Base-by-base conservation (phyloP, 164 flowering plant species). In the Aristolochia contorta region DNA sequence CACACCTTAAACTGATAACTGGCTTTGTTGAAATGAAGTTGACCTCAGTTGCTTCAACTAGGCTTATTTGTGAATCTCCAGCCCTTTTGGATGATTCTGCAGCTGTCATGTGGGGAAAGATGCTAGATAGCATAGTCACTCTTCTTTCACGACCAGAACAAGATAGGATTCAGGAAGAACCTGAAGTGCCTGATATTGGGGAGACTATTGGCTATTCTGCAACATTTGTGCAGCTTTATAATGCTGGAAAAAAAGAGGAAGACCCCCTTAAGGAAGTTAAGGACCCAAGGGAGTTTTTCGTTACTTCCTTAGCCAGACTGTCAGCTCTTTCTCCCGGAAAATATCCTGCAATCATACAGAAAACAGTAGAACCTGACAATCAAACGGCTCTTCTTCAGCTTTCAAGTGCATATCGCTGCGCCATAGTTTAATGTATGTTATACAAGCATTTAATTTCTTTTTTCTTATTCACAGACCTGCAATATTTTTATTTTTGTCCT, bases 171-270 rank as follows among this genome's bases (percentile, higher is more conserved):
- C 84, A 74, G 51, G 96, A 86, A 58, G 97, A 93, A 70, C 75
- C 81, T 14, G 97, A 93, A 59, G 76, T 88, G 77, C 97, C 96
- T 9, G 96, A 90, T 69, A 79, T 93, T 63, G 80, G 78, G 45
- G 97, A 88, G 68, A 75, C 75, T 67, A 78, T 74, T 32, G 87
- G 92, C 55, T 86, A 89, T 61, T 69, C 84, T 61, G 84, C 91
- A n/a, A 75, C 83, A 19, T 90, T 82, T 77, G 86, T 82, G 22
- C 84, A 67, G 56, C 94, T 93, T 24, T 69, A 80, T 65, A 93
- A 90, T 84, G 94, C 92, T 66, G 94, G 94, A 56, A 93, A 82
- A 72, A 85, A 76, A 60, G 97, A 87, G 67, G 98, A 84, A 55
- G 98, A 93, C 72, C 97, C 97, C 32, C 55, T 93, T 30, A 80